Base-by-base conservation (phyloP, 2,329 filamentous ascomycete species). In the Sphaerostilbella broomeana region DNA sequence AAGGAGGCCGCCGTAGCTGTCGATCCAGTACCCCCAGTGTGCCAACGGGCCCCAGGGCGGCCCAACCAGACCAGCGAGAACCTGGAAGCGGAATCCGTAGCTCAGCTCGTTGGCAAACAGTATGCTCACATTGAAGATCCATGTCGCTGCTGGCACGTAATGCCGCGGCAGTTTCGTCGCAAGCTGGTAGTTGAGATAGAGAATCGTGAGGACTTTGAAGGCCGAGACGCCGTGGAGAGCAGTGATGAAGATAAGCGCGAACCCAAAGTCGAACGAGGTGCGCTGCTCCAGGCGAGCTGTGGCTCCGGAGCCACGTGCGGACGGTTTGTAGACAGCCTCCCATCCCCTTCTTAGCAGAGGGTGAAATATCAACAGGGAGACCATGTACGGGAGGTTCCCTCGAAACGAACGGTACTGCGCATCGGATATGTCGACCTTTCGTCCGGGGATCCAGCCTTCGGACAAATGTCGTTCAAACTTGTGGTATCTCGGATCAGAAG, bases 351-450 rank as follows among this genome's bases (percentile, higher is more conserved):
- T 81, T 43, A 90, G 64, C 4, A 94, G 58, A 1, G 89, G 90
- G 59, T 98, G 92, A 29, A 88, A 61, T 18, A 85, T 50, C 11
- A 97, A 65, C 5, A 97, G 75, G 8, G 80, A 50, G 7, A 77
- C 70, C 61, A 97, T 79, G 58, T 84, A 86, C 2, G 87, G 89
- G 25, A 97, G 72, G 55, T 97, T 97, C 46, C 75, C 69, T 49
- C 94, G 81, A 57, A 98, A 95, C 25, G 77, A 80, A 43, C 73
- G 69, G 63, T 97, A 98, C 62, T 98, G 92, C 21, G 75, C 63
- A 64, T 98, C 92, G 26, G 88, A 92, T 47, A 88, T 80, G 64
- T 98, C 92, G 47, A 97, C 86, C 72, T 86, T 86, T 43, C 90
- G 84, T 18, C 90, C 90, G 6, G 84, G 84, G 42, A 98, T 84